These are phyloP conservation scores for Elaeagnus macrophylla DNA, from an alignment of 306 rosid species.

Conservation along the genomic window DNA sequence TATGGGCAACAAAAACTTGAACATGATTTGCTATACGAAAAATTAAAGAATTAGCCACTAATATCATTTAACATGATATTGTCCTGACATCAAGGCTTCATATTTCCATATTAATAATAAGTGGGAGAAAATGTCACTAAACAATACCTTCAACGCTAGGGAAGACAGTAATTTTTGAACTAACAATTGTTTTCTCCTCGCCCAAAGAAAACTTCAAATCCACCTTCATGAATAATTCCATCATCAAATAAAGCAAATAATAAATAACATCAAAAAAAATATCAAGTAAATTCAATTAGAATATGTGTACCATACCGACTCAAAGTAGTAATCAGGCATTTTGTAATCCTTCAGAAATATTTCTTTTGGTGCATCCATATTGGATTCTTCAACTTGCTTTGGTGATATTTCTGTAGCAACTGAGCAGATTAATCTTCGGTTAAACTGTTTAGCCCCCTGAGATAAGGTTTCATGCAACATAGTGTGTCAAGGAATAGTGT, in stretches of 20 bases:
- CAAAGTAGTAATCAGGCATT: conserved; percentile 88
- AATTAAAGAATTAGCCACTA: background rate
- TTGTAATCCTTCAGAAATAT: conserved; percentile 85
- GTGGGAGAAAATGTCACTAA: conserved; percentile 6
- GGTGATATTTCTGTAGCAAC: conserved; percentile 58
- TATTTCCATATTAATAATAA: conserved; percentile 7
- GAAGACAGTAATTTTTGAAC: conserved; percentile 64
- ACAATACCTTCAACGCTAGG: conserved; percentile 67
- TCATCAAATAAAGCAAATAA: background rate
- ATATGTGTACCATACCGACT: conserved; percentile 32
- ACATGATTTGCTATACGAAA: background rate
- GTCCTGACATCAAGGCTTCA: conserved; percentile 12
- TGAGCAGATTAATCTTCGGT: conserved; percentile 59
- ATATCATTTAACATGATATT: conserved; percentile 5
- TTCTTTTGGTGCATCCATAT: conserved; percentile 76
- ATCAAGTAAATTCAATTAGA: conserved; percentile 3
- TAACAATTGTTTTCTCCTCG: conserved; percentile 74
- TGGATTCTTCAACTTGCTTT: conserved; percentile 56
- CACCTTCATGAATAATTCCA: conserved; percentile 44
- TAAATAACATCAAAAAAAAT: background rate
- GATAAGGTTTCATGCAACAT: conserved; percentile 15
- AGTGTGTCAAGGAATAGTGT: background rate
- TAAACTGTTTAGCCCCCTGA: conserved; percentile 47
- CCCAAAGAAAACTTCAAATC: conserved; percentile 72
- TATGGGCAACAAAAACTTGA: background rate